Evolutionary conservation across 2,329 filamentous ascomycete genomes (phyloP), one percentile per base, ranked within the genome.

Genomic region (Hansfordia pulvinata): DNA sequence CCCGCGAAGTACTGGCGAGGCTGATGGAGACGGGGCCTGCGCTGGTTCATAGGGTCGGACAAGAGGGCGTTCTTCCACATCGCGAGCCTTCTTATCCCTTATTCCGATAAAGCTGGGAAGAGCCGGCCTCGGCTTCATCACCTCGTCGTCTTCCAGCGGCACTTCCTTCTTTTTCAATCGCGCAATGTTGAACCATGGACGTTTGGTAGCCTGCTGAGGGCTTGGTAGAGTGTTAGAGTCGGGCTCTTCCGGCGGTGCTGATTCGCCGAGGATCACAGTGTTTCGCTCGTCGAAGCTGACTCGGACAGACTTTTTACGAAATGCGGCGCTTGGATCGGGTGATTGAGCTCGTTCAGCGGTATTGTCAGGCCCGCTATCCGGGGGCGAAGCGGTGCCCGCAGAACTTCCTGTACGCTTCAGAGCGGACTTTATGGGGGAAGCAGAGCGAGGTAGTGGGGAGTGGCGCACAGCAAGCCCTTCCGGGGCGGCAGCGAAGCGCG

Each of bases 251-350:
- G 47, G 36, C 8, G 48, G 41, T 6, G 51, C 50, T 8, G 60
- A 50, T 27, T 70, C 60, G 6, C 62, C 65, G 13, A 70, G 59
- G 3, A 71, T 53, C 8, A 66, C 53, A 7, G 62, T 66, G n/a
- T 53, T 60, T 18, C 66, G 64, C 26, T 83, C 77, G 35, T 83
- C 76, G 43, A 85, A 94, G 52, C 84, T 93, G 24, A 86, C 80
- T 14, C 80, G 63, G 2, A 69, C 68, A 20, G 62, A 67, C 49
- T 77, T 83, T 52, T 73, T 83, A 32, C 69, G 60, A 11, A 51
- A 40, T 2, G 48, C 17, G 2, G 40, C 25, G 2, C 40, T 15
- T 8, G 68, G 63, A 3, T 35, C 35, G 12, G 37, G 35, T 3
- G 46, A 36, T 6, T 44, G 39, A 10, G 40, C 37, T 9, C 40